Evolutionary conservation across 345 rosid species (phyloP), one percentile per base, ranked within the genome.

Genomic region (Eutrema heterophyllum): DNA sequence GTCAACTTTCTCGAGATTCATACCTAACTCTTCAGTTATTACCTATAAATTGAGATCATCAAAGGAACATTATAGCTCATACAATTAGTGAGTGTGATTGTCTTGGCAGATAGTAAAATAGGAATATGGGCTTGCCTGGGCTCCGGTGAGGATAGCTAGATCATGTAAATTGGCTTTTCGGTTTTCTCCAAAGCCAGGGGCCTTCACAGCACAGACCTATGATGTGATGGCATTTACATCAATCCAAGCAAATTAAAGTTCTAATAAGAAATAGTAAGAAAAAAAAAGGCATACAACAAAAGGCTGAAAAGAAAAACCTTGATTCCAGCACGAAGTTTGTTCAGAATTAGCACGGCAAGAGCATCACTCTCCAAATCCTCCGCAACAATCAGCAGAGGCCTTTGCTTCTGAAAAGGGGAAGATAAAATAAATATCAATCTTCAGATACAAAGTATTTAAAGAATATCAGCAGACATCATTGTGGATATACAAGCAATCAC

Each of bases 121-220:
- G 0, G 30, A 72, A 41, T 33, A 71, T 50, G 5, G 63, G 78
- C 86, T 79, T 72, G 87, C 99, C 80, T 95, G 81, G 18, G 89
- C 99, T 64, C 98, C 99, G 0, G 99, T 92, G 73, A 95, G 95
- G 44, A 48, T 79, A 21, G 99, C 96, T 71, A 95, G 93, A 84
- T 95, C 99, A 13, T 90, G 92, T 74, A 95, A 74, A 67, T 76
- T 80, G 33, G 98, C 84, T 81, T 87, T 95, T 80, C 98, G 81
- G 84, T 88, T 95, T 80, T 95, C 99, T 70, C 99, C 98, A 81
- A 95, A 95, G 64, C 98, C 98, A 58, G 99, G 96, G 53, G 99
- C 98, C 74, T 95, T 95, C 58, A 95, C 87, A 49, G 99, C 90
- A 84, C 99, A 95, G 21, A 95, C 87, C 97, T 93, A 54, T 10